phyloP scores from a whole-genome alignment of 805 yeast species.

The Saturnispora sekii region DNA sequence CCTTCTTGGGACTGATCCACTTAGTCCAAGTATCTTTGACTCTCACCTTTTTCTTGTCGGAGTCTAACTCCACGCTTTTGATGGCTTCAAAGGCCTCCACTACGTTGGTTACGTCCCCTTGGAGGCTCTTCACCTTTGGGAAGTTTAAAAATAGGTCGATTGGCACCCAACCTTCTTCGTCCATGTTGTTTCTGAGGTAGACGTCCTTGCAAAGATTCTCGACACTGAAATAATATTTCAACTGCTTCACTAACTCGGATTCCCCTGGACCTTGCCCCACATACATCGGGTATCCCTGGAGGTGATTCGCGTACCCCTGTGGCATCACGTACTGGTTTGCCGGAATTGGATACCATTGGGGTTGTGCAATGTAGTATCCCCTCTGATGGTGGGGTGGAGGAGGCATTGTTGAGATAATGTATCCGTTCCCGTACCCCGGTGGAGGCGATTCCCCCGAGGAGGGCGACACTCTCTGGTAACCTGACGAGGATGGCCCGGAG shows the following conservation, averaged over 20 bases:
- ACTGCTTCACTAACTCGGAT: slow-evolving; percentile 34
- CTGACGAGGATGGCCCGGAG: background rate
- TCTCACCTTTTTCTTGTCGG: slow-evolving; percentile 35
- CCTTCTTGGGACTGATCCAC: slow-evolving; percentile 40
- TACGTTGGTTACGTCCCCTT: slow-evolving; percentile 37
- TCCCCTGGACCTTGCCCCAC: background rate
- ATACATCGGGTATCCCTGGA: background rate
- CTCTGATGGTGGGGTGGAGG: background rate
- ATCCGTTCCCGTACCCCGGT: background rate
- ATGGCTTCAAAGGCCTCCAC: slow-evolving; percentile 20
- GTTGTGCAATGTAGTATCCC: background rate
- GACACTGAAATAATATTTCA: slow-evolving; percentile 79
- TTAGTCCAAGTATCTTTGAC: slow-evolving; percentile 47
- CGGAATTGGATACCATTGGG: too few relatives aligned
- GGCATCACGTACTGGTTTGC: too few relatives aligned
- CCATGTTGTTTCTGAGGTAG: slow-evolving; percentile 70
- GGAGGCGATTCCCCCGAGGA: too few relatives aligned
- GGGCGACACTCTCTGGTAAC: too few relatives aligned
- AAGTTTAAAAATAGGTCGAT: slow-evolving; percentile 51
- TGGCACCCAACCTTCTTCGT: slow-evolving; percentile 58
- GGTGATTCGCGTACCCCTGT: too few relatives aligned
- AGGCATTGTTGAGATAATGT: background rate
- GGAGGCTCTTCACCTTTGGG: slow-evolving; percentile 56
- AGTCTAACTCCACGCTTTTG: slow-evolving; percentile 21
- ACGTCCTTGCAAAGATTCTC: slow-evolving; percentile 80